Conservation (phyloP, 2,329 filamentous ascomycete species). For the Pezicula carpinea region DNA sequence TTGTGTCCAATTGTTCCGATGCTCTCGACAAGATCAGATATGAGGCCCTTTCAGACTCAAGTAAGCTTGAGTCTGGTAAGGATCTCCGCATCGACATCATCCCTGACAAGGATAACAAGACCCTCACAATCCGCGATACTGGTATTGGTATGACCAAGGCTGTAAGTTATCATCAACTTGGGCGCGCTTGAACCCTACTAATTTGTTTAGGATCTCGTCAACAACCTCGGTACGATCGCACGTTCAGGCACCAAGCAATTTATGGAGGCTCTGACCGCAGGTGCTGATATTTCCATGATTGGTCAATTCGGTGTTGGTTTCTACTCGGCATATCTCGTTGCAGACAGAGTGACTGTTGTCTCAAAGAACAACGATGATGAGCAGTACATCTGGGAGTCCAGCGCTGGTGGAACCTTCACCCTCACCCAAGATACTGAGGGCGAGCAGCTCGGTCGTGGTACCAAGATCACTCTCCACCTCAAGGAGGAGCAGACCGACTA, state of each 20-base stretch:
- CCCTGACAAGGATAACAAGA: conserved; percentile 96
- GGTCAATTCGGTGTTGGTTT: conserved; percentile 99
- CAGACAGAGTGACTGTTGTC: conserved; percentile 89
- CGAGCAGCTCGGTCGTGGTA: conserved; percentile 86
- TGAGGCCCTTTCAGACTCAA: conserved; percentile 93
- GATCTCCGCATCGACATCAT: conserved; percentile 99
- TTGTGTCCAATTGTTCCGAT: conserved; percentile 98
- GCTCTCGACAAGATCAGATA: conserved; percentile 99
- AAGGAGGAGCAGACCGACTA: conserved; percentile 99
- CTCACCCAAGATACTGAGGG: conserved; percentile 87
- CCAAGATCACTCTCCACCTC: conserved; percentile 96
- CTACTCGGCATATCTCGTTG: conserved; percentile 99
- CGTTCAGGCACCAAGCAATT: conserved; percentile 99
- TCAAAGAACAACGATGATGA: conserved; percentile 99
- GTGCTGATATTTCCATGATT: conserved; percentile 99
- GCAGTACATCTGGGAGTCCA: conserved; percentile 99
- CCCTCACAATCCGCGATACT: conserved; percentile 91
- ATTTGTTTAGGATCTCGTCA: conserved; percentile 80
- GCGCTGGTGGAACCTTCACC: conserved; percentile 94
- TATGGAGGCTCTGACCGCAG: conserved; percentile 98
- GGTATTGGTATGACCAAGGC: conserved; percentile 99
- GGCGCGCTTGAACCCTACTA: conserved; percentile 26
- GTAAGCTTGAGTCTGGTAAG: conserved; percentile 95
- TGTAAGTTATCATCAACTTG: conserved; percentile 54
- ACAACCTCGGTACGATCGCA: conserved; percentile 99